Evolutionary conservation across 1,284 basidiomycete genomes (phyloP).

Genomic region (Moesziomyces antarcticus): DNA sequence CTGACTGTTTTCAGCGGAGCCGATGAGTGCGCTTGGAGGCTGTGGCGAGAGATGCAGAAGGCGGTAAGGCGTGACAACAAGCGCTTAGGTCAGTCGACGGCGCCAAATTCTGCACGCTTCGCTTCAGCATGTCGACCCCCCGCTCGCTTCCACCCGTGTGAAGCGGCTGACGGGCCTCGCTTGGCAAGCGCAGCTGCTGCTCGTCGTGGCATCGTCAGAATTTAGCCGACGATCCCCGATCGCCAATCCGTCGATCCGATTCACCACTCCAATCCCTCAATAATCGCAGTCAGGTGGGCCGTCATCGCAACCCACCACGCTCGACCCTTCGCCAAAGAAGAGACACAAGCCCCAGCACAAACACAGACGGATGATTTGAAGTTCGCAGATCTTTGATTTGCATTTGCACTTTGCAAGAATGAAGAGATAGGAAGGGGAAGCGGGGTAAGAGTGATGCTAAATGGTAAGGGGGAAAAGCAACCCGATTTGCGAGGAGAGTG

Average conservation of each 20-base stretch:
- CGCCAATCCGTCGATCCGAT: too few relatives aligned
- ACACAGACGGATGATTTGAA: neutral
- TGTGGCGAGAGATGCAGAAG: too few relatives aligned
- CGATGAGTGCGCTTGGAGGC: too few relatives aligned
- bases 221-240: too few relatives aligned
- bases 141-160: neutral
- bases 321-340: neutral
- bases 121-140: neutral
- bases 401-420: neutral
- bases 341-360: neutral
- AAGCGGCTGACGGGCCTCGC: neutral
- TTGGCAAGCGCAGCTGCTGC: neutral
- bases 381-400: constrained; percentile 1
- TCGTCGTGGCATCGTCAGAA: too few relatives aligned
- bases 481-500: neutral
- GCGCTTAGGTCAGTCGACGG: neutral
- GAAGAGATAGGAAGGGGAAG: neutral
- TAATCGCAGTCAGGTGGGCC: too few relatives aligned
- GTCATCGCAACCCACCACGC: too few relatives aligned
- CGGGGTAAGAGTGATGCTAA: neutral
- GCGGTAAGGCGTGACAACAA: neutral
- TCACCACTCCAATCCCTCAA: too few relatives aligned
- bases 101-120: neutral
- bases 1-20: neutral
- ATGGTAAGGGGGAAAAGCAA: neutral